Evolutionary conservation across 768 basidiomycete genomes (phyloP).

Genomic region (Lactifluus hygrophoroides): DNA sequence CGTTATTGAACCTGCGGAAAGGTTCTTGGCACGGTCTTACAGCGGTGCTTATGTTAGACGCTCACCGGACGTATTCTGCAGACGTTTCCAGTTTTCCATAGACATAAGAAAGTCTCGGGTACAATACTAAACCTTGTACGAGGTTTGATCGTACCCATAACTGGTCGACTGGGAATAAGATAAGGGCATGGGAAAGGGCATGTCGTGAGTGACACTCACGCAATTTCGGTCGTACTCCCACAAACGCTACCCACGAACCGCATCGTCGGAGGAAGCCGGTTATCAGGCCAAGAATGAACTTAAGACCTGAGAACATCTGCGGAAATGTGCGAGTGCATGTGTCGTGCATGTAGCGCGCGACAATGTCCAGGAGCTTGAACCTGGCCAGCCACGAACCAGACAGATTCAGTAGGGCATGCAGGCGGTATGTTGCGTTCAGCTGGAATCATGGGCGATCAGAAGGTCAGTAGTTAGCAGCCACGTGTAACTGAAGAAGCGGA

Average conservation of each 20-base stretch:
- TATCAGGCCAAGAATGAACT: background rate
- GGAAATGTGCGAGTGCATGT: conserved; percentile 1
- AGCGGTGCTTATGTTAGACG: background rate
- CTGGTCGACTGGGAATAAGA: conserved; percentile 11
- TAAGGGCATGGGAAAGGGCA: background rate
- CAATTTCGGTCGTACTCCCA: background rate
- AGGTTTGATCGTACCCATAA: conserved; percentile 11
- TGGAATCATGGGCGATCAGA: background rate
- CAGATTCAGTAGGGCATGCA: conserved; percentile 14
- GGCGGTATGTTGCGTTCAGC: conserved; percentile 17
- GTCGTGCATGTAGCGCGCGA: background rate
- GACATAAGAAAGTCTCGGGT: conserved; percentile 17
- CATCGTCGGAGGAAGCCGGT: background rate
- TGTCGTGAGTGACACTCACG: background rate
- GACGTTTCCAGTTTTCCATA: conserved; percentile 19
- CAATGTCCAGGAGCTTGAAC: conserved; percentile 16
- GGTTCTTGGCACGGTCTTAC: background rate
- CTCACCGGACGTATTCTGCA: conserved; percentile 20
- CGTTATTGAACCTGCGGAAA: conserved; percentile 71
- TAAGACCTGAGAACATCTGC: background rate
- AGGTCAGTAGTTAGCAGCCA: background rate
- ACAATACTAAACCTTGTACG: conserved; percentile 9
- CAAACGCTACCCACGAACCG: background rate
- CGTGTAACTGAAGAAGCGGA: background rate
- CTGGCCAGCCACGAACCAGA: conserved; percentile 17